Evolutionary conservation across 345 rosid genomes (phyloP), one percentile per base, ranked within the genome.

Genomic region (Corymbia maculata): DNA sequence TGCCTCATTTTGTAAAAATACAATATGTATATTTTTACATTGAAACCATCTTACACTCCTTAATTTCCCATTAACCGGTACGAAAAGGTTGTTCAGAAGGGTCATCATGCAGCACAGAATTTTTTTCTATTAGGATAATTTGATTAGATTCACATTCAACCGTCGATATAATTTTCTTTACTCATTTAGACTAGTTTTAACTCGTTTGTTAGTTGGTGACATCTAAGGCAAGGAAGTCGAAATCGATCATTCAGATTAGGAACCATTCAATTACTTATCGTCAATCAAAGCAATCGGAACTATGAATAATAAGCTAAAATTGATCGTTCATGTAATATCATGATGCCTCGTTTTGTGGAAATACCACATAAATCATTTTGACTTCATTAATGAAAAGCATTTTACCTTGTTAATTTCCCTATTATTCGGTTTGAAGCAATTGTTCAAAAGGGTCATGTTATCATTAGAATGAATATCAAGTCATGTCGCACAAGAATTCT

Each of bases 101-200:
- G 2, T 13, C 6, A 6, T 4, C 6, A 4, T 52, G 17, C 42
- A 36, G 42, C 42, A 36, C 42, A 36, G 2, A 36, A 36, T 36
- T 0, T 26, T 26, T 26, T 12, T 11, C 3, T 3, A 0, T 5
- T 0, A 3, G 0, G 0, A 59, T 26, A 2, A 0, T 55, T 0
- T 1, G 1, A 55, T 0, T 55, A 1, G 0, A 55, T 21, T 55
- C 0, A 55, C 9, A 9, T 55, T 21, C 24, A 9, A 55, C 0
- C 1, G 0, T 1, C 1, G 2, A 22, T 22, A 2, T 2, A 0
- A 8, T 0, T 55, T 55, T 22, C 5, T 55, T 8, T 9, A 0
- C 1, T 21, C 1, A 55, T 55, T 9, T 22, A 5, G 12, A 55
- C 22, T 0, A 2, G 9, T 2, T 55, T 55, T 4, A 4, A 22